Evolutionary conservation across 352 stramenopile genomes (phyloP).

Genomic region (Phytophthora rubi): DNA sequence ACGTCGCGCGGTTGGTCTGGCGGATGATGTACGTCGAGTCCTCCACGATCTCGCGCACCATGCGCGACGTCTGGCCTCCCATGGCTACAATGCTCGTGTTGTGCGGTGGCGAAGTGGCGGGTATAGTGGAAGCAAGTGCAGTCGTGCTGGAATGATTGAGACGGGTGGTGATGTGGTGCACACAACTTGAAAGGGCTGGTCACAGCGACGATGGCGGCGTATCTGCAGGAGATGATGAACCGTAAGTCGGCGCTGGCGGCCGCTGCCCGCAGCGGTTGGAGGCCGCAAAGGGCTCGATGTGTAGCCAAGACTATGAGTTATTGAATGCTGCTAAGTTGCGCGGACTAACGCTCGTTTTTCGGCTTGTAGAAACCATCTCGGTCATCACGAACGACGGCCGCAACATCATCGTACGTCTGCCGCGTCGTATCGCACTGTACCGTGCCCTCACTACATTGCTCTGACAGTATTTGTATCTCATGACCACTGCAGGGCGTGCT

Average conservation of each 20-base stretch:
- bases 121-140: constrained; percentile 5
- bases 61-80: constrained; percentile 82
- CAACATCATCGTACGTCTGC: constrained; percentile 89
- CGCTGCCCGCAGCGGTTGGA: not conserved
- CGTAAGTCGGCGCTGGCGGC: constrained; percentile 50
- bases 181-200: constrained; percentile 2
- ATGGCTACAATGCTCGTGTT: constrained; percentile 36
- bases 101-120: not conserved
- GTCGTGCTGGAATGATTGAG: constrained; percentile 4
- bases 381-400: constrained; percentile 95
- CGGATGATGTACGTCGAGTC: constrained; percentile 85
- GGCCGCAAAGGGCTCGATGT: not conserved
- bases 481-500: constrained; percentile 66
- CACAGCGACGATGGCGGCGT: constrained; percentile 65
- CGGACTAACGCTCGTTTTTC: constrained; percentile 7
- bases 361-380: constrained; percentile 83
- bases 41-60: constrained; percentile 78
- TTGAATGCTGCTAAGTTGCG: not conserved
- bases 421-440: not conserved
- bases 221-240: constrained; percentile 86
- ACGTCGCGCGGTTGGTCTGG: constrained; percentile 73
- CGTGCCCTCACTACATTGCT: not conserved
- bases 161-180: constrained; percentile 11
- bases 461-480: not conserved
- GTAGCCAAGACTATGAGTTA: not conserved